Percentiles rank a stretch among this genome's conserved stretches.
Evolutionary conservation across 176 grass and related monocot species (phyloP).

Genomic region (Urochloa ruziziensis): DNA sequence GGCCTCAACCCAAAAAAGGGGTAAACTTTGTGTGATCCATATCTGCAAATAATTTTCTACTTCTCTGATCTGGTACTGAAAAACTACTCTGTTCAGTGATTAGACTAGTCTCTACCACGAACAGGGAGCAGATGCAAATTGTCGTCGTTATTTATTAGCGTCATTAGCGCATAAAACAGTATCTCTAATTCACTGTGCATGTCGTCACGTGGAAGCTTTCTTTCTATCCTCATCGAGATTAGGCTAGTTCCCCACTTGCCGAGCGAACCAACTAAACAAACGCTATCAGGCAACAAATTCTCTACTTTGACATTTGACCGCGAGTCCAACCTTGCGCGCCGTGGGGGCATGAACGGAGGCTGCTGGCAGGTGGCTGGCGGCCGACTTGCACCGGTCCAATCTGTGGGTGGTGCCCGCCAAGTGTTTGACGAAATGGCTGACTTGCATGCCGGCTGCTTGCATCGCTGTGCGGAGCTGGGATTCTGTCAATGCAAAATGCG

Average conservation of each 20-base stretch:
- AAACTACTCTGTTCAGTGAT: not conserved
- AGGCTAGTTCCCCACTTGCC: not conserved
- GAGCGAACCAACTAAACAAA: not conserved
- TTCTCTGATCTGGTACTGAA: not conserved
- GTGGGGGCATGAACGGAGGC: not conserved
- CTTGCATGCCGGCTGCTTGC: not conserved
- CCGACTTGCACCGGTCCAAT: not conserved
- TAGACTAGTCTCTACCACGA: not conserved
- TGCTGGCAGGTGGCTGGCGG: not conserved
- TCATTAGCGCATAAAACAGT: not conserved
- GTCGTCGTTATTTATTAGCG: not conserved
- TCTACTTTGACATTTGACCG: not conserved
- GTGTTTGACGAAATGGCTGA: conserved; percentile 39
- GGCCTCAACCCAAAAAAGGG: not conserved
- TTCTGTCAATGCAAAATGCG: not conserved
- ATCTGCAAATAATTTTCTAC: not conserved
- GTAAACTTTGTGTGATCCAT: not conserved
- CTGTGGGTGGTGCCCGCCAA: not conserved
- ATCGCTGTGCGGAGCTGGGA: too few species aligned
- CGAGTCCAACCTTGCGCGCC: not conserved
- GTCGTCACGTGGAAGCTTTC: not conserved
- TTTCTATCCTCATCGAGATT: not conserved
- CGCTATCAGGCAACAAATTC: not conserved
- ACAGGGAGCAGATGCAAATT: not conserved
- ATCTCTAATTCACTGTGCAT: not conserved